Evolutionary conservation across 371 early-diverging fungal genomes (phyloP).

Genomic region (Mucor piriformis): DNA sequence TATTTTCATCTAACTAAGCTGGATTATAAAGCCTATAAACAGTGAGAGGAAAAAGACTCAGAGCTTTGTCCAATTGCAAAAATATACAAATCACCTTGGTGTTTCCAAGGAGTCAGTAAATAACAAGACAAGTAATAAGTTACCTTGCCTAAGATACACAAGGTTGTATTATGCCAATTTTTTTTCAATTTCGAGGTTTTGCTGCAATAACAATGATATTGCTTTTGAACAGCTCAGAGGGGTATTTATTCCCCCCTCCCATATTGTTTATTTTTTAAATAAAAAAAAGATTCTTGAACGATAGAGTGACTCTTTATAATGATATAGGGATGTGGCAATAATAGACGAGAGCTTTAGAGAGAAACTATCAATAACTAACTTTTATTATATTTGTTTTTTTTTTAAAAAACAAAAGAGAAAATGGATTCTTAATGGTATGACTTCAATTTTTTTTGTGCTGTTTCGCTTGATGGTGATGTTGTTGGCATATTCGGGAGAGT

Average conservation of each 20-base stretch:
- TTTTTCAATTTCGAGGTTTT: conserved; percentile 13
- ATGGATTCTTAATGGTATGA: background rate
- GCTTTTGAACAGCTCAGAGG: conserved; percentile 11
- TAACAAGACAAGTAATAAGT: no score
- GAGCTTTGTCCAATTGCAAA: no score
- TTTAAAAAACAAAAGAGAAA: background rate
- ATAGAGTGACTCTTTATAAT: conserved; percentile 17
- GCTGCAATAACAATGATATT: conserved; percentile 16
- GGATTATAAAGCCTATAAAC: no score
- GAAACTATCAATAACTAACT: conserved; percentile 14
- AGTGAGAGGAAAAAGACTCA: no score
- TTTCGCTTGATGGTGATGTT: conserved; percentile 1
- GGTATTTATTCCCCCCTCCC: conserved; percentile 2
- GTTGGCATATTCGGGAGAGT: conserved; percentile 7
- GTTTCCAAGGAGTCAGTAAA: no score
- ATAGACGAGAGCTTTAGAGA: conserved; percentile 11
- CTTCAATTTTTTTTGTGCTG: background rate
- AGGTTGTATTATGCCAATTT: conserved; percentile 5
- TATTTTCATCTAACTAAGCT: no score
- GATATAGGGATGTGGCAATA: conserved; percentile 14
- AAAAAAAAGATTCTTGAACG: conserved; percentile 10
- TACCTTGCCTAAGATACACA: conserved; percentile 1
- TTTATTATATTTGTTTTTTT: background rate
- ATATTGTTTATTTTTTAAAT: conserved; percentile 12
- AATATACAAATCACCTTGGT: no score